Base-by-base conservation (phyloP, 768 basidiomycete species). In the Porphyrellus cyaneotinctus region DNA sequence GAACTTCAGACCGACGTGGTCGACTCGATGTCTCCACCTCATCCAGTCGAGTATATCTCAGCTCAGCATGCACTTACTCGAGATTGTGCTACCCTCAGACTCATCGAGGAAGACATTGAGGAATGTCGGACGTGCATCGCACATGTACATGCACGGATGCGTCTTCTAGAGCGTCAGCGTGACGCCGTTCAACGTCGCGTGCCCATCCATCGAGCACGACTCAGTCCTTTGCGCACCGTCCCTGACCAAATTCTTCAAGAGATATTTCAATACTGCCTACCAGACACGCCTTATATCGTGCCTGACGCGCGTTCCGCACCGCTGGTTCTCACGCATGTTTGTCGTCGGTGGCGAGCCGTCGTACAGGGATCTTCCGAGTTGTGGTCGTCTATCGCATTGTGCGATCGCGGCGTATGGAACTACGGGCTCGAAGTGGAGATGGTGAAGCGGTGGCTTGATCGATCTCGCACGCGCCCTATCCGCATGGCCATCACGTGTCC, bases 181-280 rank as follows among this genome's bases (percentile, higher is more conserved):
- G 28, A 47, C 15, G 37, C 17, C 15, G 33, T 67, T 20, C 45
- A 57, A 24, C 52, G 41, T 17, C 58, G 64, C 33, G 18, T 67
- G 12, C 51, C 53, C 14, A 36, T 60, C 33, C 58, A 66, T 18
- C 66, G 53, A 15, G 69, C 67, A 46, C 62, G 57, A 6, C 57
- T 70, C 54, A 70, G 64, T 51, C 62, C 60, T 31, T 31, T 68
- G 26, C 70, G 65, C 6, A 43, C 46, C 7, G 43, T 70, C 37
- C 70, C 70, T 36, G 59, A 67, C 26, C 70, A 72, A 51, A 18
- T 72, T 0, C 58, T 70, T 6, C 66, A 70, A 49, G 65, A 69
- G 28, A 67, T 72, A 24, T 70, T 70, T 28, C 56, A 50, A 42
- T 54, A 44, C 31, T 72, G 67, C 24, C 28, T 69, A 2, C 69